Conservation (phyloP, 2,329 filamentous ascomycete genomes). For the Clonostachys chloroleuca region DNA sequence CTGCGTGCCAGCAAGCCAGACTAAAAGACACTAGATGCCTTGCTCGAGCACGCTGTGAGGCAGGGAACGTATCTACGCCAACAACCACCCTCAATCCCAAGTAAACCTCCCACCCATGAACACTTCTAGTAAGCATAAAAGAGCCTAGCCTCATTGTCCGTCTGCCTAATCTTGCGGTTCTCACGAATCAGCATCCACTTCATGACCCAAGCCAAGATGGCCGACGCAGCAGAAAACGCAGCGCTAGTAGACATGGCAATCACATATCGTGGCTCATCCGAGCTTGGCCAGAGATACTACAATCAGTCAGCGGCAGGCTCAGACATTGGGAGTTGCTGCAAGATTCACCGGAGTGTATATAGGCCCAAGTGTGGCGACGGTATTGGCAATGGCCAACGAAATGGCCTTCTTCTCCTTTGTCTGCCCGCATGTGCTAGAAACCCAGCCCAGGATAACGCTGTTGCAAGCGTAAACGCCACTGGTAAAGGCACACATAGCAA, state of each 20-base stretch:
- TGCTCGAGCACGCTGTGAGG: no score
- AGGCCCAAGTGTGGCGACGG: constrained; percentile 28
- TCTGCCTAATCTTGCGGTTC: constrained; percentile 9
- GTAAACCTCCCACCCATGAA: neutral
- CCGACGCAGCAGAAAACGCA: constrained; percentile 13
- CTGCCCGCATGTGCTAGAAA: constrained; percentile 25
- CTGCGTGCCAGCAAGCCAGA: no score
- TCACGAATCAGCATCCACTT: constrained; percentile 13
- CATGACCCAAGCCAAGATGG: constrained; percentile 11
- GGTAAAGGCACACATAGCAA: constrained; percentile 22
- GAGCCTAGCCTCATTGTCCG: neutral
- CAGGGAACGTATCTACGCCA: no score
- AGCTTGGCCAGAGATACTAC: constrained; percentile 28
- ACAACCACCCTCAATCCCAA: no score
- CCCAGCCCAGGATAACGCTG: constrained; percentile 30
- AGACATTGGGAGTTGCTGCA: no score
- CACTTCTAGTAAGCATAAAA: constrained; percentile 1
- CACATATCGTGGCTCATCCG: constrained; percentile 13
- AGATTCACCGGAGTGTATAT: constrained; percentile 25
- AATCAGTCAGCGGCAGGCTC: neutral
- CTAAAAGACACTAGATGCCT: no score
- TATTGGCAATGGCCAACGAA: constrained; percentile 28
- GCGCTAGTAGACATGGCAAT: constrained; percentile 13
- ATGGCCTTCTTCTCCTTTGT: constrained; percentile 33
- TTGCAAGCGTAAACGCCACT: constrained; percentile 25